These are phyloP conservation scores for Pisolithus albus DNA, from an alignment of 768 basidiomycete genomes.

Conservation along the genomic window DNA sequence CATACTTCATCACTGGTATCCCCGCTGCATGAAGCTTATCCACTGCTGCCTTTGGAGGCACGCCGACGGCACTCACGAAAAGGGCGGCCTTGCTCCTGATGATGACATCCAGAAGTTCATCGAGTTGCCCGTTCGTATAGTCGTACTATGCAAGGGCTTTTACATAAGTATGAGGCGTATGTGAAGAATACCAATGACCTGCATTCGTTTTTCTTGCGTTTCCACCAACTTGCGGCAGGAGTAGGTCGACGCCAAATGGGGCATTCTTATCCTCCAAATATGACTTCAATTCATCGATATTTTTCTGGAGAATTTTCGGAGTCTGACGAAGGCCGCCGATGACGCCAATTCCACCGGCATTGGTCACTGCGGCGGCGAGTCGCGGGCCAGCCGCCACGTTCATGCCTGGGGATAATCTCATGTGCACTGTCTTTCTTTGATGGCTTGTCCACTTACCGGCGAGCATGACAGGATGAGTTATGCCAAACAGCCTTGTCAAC, in stretches of 20 bases:
- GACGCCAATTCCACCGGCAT: constrained; percentile 82
- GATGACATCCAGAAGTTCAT: constrained; percentile 72
- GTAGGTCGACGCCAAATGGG: constrained; percentile 76
- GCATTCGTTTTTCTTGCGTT: constrained; percentile 79
- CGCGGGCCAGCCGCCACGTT: constrained; percentile 82
- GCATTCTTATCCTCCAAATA: constrained; percentile 69
- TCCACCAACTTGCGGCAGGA: constrained; percentile 78
- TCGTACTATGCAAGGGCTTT: constrained; percentile 38
- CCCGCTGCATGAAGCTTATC: constrained; percentile 75
- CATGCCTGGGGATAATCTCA: constrained; percentile 38
- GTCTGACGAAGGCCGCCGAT: constrained; percentile 77
- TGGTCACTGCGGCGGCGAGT: constrained; percentile 87
- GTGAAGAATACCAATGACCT: constrained; percentile 7
- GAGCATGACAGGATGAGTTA: constrained; percentile 80
- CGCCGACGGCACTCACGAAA: constrained; percentile 81
- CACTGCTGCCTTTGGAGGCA: constrained; percentile 77
- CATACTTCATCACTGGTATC: constrained; percentile 82
- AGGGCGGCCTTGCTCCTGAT: constrained; percentile 65
- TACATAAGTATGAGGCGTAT: not conserved
- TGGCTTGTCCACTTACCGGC: constrained; percentile 40
- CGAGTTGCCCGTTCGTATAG: constrained; percentile 73
- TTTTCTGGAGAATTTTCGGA: constrained; percentile 60
- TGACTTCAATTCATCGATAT: constrained; percentile 67
- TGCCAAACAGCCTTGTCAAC: constrained; percentile 67
- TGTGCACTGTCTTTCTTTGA: not conserved